A percentile compares a stretch with the other conserved stretches of the same genome.
These are phyloP conservation scores for Ochetophila trinervis DNA, from an alignment of 306 rosid genomes.

Conservation along the genomic window DNA sequence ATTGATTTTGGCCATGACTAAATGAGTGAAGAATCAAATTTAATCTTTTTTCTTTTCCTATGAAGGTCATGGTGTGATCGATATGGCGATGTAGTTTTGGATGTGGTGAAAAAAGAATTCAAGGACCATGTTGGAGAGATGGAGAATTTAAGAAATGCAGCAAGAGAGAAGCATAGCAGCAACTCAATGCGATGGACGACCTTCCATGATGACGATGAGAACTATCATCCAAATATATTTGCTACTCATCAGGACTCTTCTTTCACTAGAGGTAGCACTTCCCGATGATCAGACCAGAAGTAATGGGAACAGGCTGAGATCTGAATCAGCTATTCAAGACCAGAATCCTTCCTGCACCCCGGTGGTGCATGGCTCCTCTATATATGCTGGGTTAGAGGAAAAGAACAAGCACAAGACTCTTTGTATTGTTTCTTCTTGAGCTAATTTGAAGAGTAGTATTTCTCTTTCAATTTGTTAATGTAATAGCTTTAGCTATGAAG, in stretches of 20 bases:
- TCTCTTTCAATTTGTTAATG: not conserved
- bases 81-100: slow-evolving; percentile 66
- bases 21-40: not conserved
- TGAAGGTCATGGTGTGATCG: slow-evolving; percentile 75
- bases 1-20: not conserved
- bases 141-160: slow-evolving; percentile 57
- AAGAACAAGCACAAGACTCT: not conserved
- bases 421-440: not conserved
- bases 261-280: not conserved
- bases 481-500: not conserved
- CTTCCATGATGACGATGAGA: slow-evolving; percentile 71
- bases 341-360: slow-evolving; percentile 52
- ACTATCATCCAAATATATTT: slow-evolving; percentile 76
- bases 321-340: slow-evolving; percentile 41
- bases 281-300: slow-evolving; percentile 22
- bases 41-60: not conserved
- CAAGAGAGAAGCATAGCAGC: slow-evolving; percentile 47
- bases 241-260: not conserved
- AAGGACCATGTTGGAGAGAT: slow-evolving; percentile 73
- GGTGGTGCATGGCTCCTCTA: slow-evolving; percentile 24
- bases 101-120: slow-evolving; percentile 82
- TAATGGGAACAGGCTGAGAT: slow-evolving; percentile 34
- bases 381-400: slow-evolving; percentile 18
- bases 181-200: slow-evolving; percentile 70
- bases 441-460: not conserved